Base-by-base conservation (phyloP, 305 asterid genomes). In the Fraxinus platypoda region DNA sequence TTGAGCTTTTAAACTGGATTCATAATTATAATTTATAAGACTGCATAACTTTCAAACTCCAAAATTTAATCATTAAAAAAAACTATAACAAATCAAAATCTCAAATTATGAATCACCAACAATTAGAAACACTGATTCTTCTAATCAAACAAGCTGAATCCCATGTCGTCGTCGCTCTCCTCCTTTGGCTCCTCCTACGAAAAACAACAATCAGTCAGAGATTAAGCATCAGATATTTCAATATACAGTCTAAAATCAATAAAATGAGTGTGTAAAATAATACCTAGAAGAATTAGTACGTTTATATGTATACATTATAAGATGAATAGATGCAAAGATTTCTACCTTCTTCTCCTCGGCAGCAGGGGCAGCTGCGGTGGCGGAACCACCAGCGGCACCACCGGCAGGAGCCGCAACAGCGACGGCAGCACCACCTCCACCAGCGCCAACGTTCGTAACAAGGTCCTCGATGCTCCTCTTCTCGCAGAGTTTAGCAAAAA, bases 151-250 rank as follows among this genome's bases (percentile, higher is more conserved):
- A 87, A 84, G 66, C 87, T 81, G 83, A 84, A 87, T 17, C 90
- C 90, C 88, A 87, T 87, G 23, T 89, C 92, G 3, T 87, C 92
- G 9, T 89, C 90, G n/a, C 89, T 86, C 83, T 89, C 92, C 23
- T 89, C 92, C 86, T 86, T 89, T 1, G 86, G 74, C 78, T 87
- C 92, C 77, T 84, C 90, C 89, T 89, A 82, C 0, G 71, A 73
- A 59, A 17, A 66, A 46, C 26, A 71, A 25, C 30, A 6, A 54
- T 15, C n/a, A 30, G 34, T 9, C 73, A 25, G 34, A 25, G 73
- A 23, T 11, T 11, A 21, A 9, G 68, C 33, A 64, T 64, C 4
- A 9, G 17, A 64, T 59, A 8, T 37, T 30, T 13, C 21, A 30
- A 49, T 23, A 19, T 1, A 74, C 43, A 72, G 9, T 25, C 12